These are phyloP conservation scores for Sarocladium brachiariae DNA, from an alignment of 2,329 filamentous ascomycete species.

Conservation along the genomic window DNA sequence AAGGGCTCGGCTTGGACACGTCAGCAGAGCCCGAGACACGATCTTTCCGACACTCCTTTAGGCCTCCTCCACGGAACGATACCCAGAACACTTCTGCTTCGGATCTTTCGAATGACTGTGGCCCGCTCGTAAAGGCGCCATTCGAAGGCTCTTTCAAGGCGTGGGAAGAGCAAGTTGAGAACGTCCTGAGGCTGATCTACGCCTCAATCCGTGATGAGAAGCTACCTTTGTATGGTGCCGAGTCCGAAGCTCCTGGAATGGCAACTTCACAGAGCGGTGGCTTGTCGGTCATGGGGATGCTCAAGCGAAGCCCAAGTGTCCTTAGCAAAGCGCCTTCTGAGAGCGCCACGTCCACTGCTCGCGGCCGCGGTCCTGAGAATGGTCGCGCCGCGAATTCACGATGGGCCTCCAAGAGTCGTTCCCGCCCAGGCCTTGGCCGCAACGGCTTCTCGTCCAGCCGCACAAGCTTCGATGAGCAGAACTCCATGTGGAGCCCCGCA, in stretches of 20 bases:
- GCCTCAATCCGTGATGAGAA: slow-evolving; percentile 78
- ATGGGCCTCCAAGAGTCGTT: slow-evolving; percentile 83
- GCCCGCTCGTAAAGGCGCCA: slow-evolving; percentile 68
- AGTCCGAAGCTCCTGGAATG: slow-evolving; percentile 34
- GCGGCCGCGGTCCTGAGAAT: slow-evolving; percentile 63
- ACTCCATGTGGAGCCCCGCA: slow-evolving; percentile 82
- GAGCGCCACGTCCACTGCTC: slow-evolving; percentile 52
- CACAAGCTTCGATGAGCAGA: slow-evolving; percentile 88
- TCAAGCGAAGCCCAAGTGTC: slow-evolving; percentile 83
- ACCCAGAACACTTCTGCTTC: slow-evolving; percentile 42
- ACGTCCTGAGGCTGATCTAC: slow-evolving; percentile 89
- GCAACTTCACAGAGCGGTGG: slow-evolving; percentile 45
- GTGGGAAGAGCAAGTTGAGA: slow-evolving; percentile 86
- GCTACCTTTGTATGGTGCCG: slow-evolving; percentile 77
- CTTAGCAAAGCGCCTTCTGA: slow-evolving; percentile 92
- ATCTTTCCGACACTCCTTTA: slow-evolving; percentile 42
- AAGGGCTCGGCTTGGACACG: slow-evolving; percentile 25
- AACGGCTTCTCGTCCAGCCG: slow-evolving; percentile 84
- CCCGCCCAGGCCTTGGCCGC: slow-evolving; percentile 63
- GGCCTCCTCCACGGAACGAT: slow-evolving; percentile 39
- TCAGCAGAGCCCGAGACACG: slow-evolving; percentile 30
- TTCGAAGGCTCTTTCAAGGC: slow-evolving; percentile 69
- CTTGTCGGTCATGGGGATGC: slow-evolving; percentile 67
- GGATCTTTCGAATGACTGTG: slow-evolving; percentile 67
- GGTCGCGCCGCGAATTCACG: slow-evolving; percentile 50